Evolutionary conservation across 176 grass and related monocot species (phyloP).

Genomic region (Canna indica): DNA sequence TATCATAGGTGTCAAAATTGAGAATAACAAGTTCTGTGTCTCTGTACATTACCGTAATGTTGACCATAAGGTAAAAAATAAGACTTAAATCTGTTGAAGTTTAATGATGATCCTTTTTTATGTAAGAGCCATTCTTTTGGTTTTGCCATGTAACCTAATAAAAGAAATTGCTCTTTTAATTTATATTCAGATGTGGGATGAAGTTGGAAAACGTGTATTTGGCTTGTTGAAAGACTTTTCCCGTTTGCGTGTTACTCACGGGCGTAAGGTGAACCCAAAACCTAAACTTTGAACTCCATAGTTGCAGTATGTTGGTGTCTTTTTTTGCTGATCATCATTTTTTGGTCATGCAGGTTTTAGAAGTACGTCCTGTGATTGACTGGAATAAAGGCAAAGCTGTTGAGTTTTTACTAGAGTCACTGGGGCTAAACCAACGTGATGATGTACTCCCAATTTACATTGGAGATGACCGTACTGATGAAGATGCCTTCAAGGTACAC

Average conservation of each 20-base stretch:
- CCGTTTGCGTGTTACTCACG: slow-evolving; percentile 31
- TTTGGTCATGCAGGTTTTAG: slow-evolving; percentile 30
- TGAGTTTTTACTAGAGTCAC: slow-evolving; percentile 47
- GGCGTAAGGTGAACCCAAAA: slow-evolving; percentile 33
- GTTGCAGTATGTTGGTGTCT: neutral
- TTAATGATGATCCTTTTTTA: neutral
- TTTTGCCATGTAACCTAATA: neutral
- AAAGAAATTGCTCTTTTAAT: neutral
- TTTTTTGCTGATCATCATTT: neutral
- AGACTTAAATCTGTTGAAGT: neutral
- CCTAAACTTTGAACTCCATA: neutral
- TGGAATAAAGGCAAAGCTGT: slow-evolving; percentile 62
- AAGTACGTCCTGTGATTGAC: slow-evolving; percentile 46
- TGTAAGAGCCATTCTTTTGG: neutral
- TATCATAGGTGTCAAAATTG: slow-evolving; percentile 58
- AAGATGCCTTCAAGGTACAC: slow-evolving; percentile 53
- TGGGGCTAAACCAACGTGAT: slow-evolving; percentile 28
- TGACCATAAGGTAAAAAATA: slow-evolving; percentile 58
- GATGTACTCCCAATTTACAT: slow-evolving; percentile 47
- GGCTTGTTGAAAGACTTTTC: slow-evolving; percentile 32
- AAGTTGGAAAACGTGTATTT: slow-evolving; percentile 23
- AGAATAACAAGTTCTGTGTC: slow-evolving; percentile 94
- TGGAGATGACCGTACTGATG: slow-evolving; percentile 43
- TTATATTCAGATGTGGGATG: slow-evolving; percentile 31
- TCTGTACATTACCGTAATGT: slow-evolving; percentile 96